Evolutionary conservation across 83 land plant species (phyloP).

Genomic region (Picea engelmannii): DNA sequence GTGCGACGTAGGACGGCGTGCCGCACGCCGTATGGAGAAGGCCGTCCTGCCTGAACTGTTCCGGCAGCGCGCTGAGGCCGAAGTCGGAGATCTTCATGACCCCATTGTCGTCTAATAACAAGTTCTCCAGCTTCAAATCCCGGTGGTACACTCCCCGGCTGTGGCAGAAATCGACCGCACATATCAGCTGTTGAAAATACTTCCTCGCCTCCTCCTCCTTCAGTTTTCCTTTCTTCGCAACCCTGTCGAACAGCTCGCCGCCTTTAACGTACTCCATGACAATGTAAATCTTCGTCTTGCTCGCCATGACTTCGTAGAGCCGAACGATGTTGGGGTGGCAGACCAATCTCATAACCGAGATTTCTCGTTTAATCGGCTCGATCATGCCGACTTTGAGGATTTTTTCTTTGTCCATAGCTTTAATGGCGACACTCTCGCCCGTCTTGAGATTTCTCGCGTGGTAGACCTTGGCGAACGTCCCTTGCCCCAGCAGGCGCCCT

Average conservation of each 20-base stretch:
- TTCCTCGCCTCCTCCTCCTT: too few relatives aligned
- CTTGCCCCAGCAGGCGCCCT: neutral
- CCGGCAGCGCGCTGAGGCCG: conserved; percentile 59
- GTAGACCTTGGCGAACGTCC: conserved; percentile 3
- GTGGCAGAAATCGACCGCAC: too few relatives aligned
- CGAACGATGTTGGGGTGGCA: conserved; percentile 17
- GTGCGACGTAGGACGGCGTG: conserved; percentile 65
- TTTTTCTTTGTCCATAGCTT: conserved; percentile 23
- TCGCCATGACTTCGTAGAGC: too few relatives aligned
- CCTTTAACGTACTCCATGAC: too few relatives aligned
- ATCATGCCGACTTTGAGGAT: conserved; percentile 14
- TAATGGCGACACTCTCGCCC: conserved; percentile 15
- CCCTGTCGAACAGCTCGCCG: too few relatives aligned
- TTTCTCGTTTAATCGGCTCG: neutral
- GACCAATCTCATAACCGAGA: conserved; percentile 12
- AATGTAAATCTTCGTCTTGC: too few relatives aligned
- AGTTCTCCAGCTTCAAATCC: too few relatives aligned
- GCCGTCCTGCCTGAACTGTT: conserved; percentile 58
- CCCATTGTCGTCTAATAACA: too few relatives aligned
- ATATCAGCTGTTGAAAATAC: too few relatives aligned
- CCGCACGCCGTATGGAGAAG: conserved; percentile 68
- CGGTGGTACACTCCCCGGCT: too few relatives aligned
- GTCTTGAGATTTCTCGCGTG: neutral
- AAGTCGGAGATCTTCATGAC: conserved; percentile 44
- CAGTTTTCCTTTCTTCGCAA: too few relatives aligned